These are phyloP conservation scores for Cryptococcus hybrid DNA, from an alignment of 1,284 basidiomycete genomes.

Conservation along the genomic window DNA sequence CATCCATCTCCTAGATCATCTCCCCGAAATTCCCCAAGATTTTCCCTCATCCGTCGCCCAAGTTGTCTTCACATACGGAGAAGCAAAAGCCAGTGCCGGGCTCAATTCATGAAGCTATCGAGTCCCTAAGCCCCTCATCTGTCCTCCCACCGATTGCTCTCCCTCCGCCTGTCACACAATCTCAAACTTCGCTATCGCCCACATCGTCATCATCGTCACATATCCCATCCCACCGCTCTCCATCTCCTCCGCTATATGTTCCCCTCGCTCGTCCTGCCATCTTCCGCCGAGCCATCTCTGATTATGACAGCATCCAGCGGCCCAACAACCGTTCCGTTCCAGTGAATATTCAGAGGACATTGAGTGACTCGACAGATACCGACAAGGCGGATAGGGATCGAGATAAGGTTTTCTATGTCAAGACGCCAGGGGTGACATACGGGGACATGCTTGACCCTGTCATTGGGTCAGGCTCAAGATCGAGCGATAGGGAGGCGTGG, in stretches of 20 bases:
- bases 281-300: slow-evolving; percentile 30
- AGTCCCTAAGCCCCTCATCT: not conserved
- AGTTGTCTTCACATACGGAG: not conserved
- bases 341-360: no score
- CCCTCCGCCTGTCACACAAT: slow-evolving; percentile 16
- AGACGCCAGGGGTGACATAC: no score
- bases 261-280: slow-evolving; percentile 25
- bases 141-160: slow-evolving; percentile 15
- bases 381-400: no score
- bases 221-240: not conserved
- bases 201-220: not conserved
- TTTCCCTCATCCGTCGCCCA: not conserved
- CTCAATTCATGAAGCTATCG: not conserved
- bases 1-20: not conserved
- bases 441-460: no score
- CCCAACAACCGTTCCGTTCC: no score
- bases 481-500: not conserved
- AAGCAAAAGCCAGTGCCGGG: not conserved
- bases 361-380: no score
- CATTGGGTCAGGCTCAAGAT: slow-evolving; percentile 3
- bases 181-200: not conserved
- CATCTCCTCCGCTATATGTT: slow-evolving; percentile 19
- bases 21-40: not conserved
- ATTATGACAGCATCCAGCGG: slow-evolving; percentile 16
- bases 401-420: no score